Evolutionary conservation across 441 rosid genomes (phyloP).

Genomic region (Erodium trifolium): DNA sequence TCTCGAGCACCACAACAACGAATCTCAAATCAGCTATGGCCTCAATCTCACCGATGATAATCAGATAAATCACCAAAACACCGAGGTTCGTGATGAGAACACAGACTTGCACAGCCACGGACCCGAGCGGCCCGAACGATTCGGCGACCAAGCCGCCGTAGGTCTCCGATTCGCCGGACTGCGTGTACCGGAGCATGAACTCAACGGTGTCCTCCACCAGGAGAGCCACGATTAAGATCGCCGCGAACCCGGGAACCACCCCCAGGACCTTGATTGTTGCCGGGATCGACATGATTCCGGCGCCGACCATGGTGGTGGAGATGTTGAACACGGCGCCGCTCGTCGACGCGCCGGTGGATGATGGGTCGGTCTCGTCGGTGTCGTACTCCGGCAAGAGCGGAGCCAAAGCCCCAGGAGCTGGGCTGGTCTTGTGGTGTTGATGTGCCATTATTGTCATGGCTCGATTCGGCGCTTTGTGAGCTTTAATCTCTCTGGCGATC

Average conservation of each 20-base stretch:
- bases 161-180: conserved; percentile 27
- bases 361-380: background rate
- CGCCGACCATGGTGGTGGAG: conserved; percentile 46
- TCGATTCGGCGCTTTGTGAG: background rate
- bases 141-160: conserved; percentile 43
- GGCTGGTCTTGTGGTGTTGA: background rate
- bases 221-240: conserved; percentile 30
- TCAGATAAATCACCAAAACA: conserved; percentile 39
- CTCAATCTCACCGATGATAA: conserved; percentile 33
- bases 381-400: conserved; percentile 16
- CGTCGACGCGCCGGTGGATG: conserved; percentile 17
- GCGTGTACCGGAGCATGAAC: conserved; percentile 41
- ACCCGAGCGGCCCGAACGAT: conserved; percentile 41
- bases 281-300: conserved; percentile 59
- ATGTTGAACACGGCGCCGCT: conserved; percentile 41
- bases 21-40: no score
- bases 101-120: conserved; percentile 29
- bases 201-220: conserved; percentile 36
- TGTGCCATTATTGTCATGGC: background rate
- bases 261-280: conserved; percentile 48
- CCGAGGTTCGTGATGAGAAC: conserved; percentile 43
- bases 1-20: no score
- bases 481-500: background rate
- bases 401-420: background rate
- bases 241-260: conserved; percentile 32